Conservation (phyloP, 2,329 filamentous ascomycete species). For the Clarireedia paspali region DNA sequence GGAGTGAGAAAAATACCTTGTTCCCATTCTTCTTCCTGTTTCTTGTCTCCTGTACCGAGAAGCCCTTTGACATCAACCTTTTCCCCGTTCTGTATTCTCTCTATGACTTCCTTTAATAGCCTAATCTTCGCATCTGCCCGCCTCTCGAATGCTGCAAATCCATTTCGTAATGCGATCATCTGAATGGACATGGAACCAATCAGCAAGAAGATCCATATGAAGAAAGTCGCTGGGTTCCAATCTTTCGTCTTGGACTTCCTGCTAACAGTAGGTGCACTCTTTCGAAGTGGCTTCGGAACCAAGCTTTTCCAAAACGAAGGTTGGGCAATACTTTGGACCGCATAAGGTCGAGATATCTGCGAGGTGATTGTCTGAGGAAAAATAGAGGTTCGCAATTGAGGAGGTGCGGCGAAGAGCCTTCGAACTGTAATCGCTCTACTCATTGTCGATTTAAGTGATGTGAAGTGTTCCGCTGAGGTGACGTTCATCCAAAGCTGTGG, state of each 20-base stretch:
- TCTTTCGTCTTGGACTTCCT: slow-evolving; percentile 47
- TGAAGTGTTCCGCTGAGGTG: background rate
- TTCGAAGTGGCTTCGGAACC: slow-evolving; percentile 60
- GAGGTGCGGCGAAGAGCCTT: slow-evolving; percentile 19
- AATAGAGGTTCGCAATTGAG: slow-evolving; percentile 18
- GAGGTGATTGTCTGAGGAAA: slow-evolving; percentile 10
- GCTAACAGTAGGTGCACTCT: slow-evolving; percentile 30
- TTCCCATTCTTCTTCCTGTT: slow-evolving; percentile 80
- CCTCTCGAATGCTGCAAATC: slow-evolving; percentile 64
- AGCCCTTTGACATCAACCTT: slow-evolving; percentile 78
- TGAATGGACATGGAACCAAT: slow-evolving; percentile 96
- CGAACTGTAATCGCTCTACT: slow-evolving; percentile 18
- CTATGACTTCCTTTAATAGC: slow-evolving; percentile 66
- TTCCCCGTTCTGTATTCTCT: slow-evolving; percentile 62
- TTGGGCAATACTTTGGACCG: slow-evolving; percentile 30
- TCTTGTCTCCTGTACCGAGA: slow-evolving; percentile 69
- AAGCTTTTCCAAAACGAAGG: slow-evolving; percentile 58
- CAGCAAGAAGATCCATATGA: slow-evolving; percentile 72
- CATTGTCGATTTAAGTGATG: slow-evolving; percentile 12
- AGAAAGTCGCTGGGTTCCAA: slow-evolving; percentile 79
- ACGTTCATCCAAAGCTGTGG: too few species aligned
- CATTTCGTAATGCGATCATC: slow-evolving; percentile 73
- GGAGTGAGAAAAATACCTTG: slow-evolving; percentile 48
- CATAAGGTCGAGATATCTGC: slow-evolving; percentile 17
- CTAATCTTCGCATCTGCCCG: slow-evolving; percentile 73